These are phyloP conservation scores for Neurospora sp. DNA, from an alignment of 495 filamentous ascomycete species.

Conservation along the genomic window DNA sequence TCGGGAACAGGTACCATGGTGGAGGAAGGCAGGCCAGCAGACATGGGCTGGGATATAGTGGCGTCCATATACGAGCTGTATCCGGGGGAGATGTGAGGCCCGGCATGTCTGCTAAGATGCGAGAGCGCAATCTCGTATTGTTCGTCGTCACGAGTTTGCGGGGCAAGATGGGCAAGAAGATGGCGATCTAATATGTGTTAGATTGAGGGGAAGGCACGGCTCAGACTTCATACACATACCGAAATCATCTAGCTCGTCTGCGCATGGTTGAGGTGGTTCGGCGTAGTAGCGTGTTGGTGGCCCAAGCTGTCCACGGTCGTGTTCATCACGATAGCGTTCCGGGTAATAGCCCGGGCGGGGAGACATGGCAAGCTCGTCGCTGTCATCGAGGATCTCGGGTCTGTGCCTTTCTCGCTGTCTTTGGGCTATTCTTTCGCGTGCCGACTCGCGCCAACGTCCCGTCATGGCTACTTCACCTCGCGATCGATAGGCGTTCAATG, in stretches of 20 bases:
- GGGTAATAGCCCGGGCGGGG: background rate
- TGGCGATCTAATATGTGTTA: constrained; percentile 10
- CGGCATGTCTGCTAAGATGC: constrained; percentile 4
- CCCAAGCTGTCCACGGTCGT: background rate
- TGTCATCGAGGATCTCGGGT: background rate
- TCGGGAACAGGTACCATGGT: background rate
- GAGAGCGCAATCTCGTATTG: background rate
- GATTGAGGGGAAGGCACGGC: background rate
- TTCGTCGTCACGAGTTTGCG: background rate
- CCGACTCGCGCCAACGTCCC: background rate
- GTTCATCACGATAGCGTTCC: background rate
- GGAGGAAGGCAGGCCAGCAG: background rate
- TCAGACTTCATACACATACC: constrained; percentile 13
- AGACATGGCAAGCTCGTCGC: background rate
- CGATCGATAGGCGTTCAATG: background rate
- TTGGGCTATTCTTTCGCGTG: background rate
- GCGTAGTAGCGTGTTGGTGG: background rate
- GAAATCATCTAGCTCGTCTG: constrained; percentile 23
- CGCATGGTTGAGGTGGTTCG: background rate
- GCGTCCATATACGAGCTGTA: constrained; percentile 1
- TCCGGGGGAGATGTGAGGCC: background rate
- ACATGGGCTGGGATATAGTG: background rate
- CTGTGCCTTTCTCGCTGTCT: background rate
- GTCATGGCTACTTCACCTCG: background rate
- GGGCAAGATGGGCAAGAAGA: constrained; percentile 6